Conservation (phyloP, 371 early-diverging fungal species). For the Coelomomyces lativittatus region DNA sequence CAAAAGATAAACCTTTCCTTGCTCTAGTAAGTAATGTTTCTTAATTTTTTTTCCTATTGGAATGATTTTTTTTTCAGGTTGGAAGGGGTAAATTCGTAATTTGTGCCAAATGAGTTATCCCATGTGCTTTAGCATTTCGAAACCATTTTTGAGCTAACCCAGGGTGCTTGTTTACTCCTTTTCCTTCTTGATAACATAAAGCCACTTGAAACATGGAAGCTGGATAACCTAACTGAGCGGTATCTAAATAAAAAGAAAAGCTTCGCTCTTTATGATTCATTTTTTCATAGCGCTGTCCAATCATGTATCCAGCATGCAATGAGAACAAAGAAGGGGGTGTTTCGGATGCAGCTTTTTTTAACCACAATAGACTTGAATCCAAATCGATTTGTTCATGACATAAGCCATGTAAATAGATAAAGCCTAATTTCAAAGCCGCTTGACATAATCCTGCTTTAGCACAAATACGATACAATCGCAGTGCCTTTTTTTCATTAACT, state of each 20-base stretch:
- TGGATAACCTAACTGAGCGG: not conserved
- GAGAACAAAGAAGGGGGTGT: not conserved
- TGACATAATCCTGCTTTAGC: not conserved
- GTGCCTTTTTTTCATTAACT: not conserved
- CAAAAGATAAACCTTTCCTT: too few relatives aligned
- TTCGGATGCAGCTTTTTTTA: not conserved
- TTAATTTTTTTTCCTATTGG: too few relatives aligned
- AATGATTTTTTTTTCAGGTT: too few relatives aligned
- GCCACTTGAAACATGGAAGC: conserved; percentile 1
- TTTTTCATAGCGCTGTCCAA: conserved; percentile 1
- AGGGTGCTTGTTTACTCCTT: not conserved
- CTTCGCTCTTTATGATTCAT: not conserved
- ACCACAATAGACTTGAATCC: not conserved
- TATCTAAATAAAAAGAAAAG: not conserved
- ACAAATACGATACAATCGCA: not conserved
- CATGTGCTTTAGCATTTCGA: not conserved
- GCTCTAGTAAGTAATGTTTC: too few relatives aligned
- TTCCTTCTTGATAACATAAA: not conserved
- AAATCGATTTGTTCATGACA: not conserved
- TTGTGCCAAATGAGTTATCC: not conserved
- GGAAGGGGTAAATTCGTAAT: conserved; percentile 2
- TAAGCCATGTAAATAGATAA: not conserved
- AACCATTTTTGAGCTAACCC: not conserved
- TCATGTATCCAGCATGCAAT: not conserved
- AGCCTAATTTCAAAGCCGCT: not conserved